A percentile compares a stretch with the other conserved stretches of the same genome.
Evolutionary conservation across 139 green algal species (phyloP).

Genomic region (Picochlorum sp.): DNA sequence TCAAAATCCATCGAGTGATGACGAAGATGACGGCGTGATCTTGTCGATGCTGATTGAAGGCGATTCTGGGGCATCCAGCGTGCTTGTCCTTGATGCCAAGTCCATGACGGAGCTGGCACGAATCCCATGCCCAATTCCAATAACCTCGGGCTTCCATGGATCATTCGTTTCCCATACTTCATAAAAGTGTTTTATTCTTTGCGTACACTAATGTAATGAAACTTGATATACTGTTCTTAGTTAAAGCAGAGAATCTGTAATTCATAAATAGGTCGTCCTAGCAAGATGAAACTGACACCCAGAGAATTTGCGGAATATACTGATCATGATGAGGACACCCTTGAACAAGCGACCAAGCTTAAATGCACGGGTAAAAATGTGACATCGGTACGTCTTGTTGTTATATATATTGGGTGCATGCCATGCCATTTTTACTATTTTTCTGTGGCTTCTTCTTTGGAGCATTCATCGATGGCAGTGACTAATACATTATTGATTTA

Average conservation of each 20-base stretch:
- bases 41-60: conserved; percentile 32
- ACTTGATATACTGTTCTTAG: no score
- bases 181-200: no score
- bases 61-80: conserved; percentile 34
- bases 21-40: conserved; percentile 72
- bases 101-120: conserved; percentile 49
- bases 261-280: no score
- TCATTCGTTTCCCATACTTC: not conserved
- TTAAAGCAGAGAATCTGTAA: no score
- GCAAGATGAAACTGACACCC: conserved; percentile 10
- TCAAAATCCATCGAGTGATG: conserved; percentile 20
- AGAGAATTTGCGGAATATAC: not conserved
- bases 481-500: not conserved
- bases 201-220: no score
- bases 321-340: not conserved
- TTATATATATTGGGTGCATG: no score
- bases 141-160: conserved; percentile 67
- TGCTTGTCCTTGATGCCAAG: conserved; percentile 61
- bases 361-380: conserved; percentile 10
- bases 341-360: conserved; percentile 1
- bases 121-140: conserved; percentile 42
- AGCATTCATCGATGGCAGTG: no score
- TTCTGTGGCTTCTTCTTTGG: not conserved
- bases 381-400: not conserved
- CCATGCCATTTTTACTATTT: not conserved